Evolutionary conservation across 2,329 filamentous ascomycete species (phyloP), one percentile per base, ranked within the genome.

Genomic region (Nemania diffusa): DNA sequence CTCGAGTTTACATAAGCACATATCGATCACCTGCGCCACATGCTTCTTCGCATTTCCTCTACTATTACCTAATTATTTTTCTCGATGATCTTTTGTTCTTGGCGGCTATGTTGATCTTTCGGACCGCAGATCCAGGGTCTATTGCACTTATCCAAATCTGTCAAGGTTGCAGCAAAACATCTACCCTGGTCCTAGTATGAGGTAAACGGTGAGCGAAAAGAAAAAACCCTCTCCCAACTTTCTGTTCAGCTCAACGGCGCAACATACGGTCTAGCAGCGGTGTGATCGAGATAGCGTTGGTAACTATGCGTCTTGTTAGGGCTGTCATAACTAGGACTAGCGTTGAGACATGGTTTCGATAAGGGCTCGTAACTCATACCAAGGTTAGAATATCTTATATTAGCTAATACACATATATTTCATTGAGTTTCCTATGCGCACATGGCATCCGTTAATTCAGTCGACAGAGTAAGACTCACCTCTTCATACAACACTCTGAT

Each of bases 151-250:
- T 57, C 59, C 53, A 13, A 46, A 63, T 63, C 22, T 37, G 40
- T 64, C 17, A n/a, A 24, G 37, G 59, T 20, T 32, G 58, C 62
- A 65, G 62, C 2, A 52, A 22, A 24, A 17, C 15, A n/a, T 15
- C 17, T 34, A 27, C 44, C 34, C 48, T n/a, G 52, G 24, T 17
- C 46, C 24, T n/a, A 17, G 22, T 22, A 37, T 32, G 11, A 64
- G 62, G 53, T 60, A 51, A 61, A 63, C 59, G 63, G 63, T 61
- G 59, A 69, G 59, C 32, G 46, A 52, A 57, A 60, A 64, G 44
- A 46, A 50, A 57, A 62, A 17, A 20, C 27, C 9, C 42, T n/a
- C n/a, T n/a, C 22, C 6, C 24, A 17, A 22, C 46, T 26, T 22
- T 20, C 3, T 46, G 15, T 46, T 20, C 46, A 57, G 57, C 57